These are phyloP conservation scores for Blepharisma stoltei DNA, from an alignment of 73 alveolate species.

Conservation along the genomic window DNA sequence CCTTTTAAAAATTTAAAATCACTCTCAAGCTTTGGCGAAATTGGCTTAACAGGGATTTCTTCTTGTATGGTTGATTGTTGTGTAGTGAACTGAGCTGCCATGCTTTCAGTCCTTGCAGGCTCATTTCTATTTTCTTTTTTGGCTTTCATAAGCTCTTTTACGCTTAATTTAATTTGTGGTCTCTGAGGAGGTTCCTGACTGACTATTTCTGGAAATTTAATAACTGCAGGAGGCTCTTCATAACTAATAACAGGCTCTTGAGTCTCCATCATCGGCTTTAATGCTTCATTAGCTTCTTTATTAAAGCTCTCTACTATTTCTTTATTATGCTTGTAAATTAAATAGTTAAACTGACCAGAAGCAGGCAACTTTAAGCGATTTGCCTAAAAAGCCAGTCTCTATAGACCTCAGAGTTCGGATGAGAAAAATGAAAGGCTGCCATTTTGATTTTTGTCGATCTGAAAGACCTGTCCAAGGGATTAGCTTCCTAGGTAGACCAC, in stretches of 20 bases:
- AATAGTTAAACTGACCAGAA: too few species aligned
- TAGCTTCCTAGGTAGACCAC: too few species aligned
- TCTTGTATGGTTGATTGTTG: neutral
- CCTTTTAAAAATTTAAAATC: neutral
- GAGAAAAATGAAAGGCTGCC: too few species aligned
- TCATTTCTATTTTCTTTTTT: neutral
- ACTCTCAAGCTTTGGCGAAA: constrained; percentile 12
- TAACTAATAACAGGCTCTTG: neutral
- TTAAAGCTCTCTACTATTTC: neutral
- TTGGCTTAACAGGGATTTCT: neutral
- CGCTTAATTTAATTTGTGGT: constrained; percentile 1
- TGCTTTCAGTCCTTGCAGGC: neutral
- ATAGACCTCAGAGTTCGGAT: too few species aligned
- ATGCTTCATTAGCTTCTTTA: constrained; percentile 2
- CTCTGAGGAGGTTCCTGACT: neutral
- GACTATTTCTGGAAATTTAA: neutral
- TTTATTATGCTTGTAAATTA: too few species aligned
- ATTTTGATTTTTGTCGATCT: too few species aligned
- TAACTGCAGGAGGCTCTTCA: neutral
- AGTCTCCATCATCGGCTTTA: neutral
- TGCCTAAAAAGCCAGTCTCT: too few species aligned
- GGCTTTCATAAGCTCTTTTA: constrained; percentile 5
- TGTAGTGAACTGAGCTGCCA: neutral
- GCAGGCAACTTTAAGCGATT: too few species aligned
- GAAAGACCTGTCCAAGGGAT: too few species aligned